phyloP scores from a whole-genome alignment of 106 monocot species.

The Alisma plantagoaquatica region DNA sequence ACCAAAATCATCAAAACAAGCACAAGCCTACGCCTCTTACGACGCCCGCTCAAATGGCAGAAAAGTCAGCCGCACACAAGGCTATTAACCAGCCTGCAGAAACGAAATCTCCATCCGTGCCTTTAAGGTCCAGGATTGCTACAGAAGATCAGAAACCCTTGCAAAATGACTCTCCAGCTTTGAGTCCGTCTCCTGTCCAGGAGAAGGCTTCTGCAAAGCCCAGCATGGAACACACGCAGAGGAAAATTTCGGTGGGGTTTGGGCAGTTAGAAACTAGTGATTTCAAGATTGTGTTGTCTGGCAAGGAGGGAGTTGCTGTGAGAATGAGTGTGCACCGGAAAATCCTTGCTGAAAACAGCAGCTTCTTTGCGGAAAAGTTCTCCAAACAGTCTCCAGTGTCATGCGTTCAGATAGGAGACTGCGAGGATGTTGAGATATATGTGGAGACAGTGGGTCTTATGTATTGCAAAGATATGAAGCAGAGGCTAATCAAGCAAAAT shows the following conservation, averaged over 20 bases:
- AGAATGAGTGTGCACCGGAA: conserved; percentile 84
- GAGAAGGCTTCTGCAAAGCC: conserved; percentile 28
- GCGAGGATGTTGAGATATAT: conserved; percentile 98
- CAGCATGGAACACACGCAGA: conserved; percentile 25
- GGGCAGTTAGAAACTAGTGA: conserved; percentile 79
- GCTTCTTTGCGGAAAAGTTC: conserved; percentile 60
- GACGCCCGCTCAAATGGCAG: conserved; percentile 10
- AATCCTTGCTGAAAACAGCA: conserved; percentile 65
- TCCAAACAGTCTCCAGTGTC: conserved; percentile 42
- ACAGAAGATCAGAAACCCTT: conserved; percentile 45
- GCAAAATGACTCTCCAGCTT: conserved; percentile 16
- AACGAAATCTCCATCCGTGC: conserved; percentile 28
- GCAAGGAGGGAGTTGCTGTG: conserved; percentile 79
- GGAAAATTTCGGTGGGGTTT: conserved; percentile 89
- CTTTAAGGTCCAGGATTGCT: conserved; percentile 25
- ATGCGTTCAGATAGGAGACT: conserved; percentile 56
- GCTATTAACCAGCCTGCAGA: conserved; percentile 23
- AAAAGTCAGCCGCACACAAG: conserved; percentile 45
- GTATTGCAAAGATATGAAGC: conserved; percentile 89
- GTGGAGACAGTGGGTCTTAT: conserved; percentile 94
- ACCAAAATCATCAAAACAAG: conserved; percentile 45
- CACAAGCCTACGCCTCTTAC: conserved; percentile 26
- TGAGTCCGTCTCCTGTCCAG: conserved; percentile 13
- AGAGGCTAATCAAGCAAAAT: conserved; percentile 78
- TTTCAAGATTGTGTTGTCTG: conserved; percentile 69